Evolutionary conservation across 2,329 filamentous ascomycete species (phyloP), one percentile per base, ranked within the genome.

Genomic region (Xylaria sp.): DNA sequence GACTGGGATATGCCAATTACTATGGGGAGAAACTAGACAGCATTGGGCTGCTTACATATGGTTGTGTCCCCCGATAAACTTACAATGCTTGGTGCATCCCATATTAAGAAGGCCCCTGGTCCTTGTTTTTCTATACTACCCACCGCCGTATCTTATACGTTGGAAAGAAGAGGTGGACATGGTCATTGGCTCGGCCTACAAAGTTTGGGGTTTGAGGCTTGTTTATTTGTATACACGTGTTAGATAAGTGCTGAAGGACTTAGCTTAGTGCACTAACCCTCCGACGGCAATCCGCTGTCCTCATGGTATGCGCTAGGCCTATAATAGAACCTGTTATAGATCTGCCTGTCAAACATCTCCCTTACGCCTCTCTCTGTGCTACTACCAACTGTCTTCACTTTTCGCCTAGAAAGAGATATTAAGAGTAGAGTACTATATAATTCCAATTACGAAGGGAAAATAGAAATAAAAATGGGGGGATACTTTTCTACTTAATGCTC

Each of bases 261-360:
- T 36, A 36, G 39, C 13, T 1, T 41, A 41, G 39, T 41, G 39
- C 39, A 48, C 46, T 18, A 48, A 23, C 20, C 18, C 46, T 18
- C 20, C 18, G 3, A 41, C 12, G 39, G 39, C 39, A 41, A 41
- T 18, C 39, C 39, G 15, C 39, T 3, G 12, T 15, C 39, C 13
- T 36, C 39, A 12, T 13, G 15, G 4, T 18, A 41, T 41, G 4
- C 12, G 39, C 54, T 56, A 56, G 23, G 9, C 54, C 54, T 20
- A 15, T 39, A 41, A 15, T 39, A n/a, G 54, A n/a, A 39, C 3
- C 15, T 20, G 13, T 41, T 36, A 1, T 56, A n/a, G 54, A 9
- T 20, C 20, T 23, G 54, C 13, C 31, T 56, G 54, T 56, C 54
- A 56, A 56, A 56, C 9, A 20, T 20, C 12, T 56, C 33, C 54